Evolutionary conservation across 345 rosid species (phyloP), one percentile per base, ranked within the genome.

Genomic region (Isatis tinctoria): DNA sequence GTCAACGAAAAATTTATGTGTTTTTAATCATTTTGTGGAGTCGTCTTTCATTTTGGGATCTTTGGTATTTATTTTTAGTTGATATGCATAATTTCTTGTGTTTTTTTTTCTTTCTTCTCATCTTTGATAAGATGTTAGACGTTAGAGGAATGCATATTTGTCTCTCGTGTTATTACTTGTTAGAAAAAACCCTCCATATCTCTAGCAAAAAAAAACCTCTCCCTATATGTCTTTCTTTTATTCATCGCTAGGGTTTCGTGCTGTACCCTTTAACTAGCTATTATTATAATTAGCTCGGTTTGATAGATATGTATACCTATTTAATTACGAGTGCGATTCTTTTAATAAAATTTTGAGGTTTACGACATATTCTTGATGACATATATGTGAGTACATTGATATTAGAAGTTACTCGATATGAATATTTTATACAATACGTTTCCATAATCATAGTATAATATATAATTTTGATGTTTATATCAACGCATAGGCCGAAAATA

Each of bases 191-290:
- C 3, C 30, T 27, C 24, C 24, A 22, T 22, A 22, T 22, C 24
- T 1, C 2, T 22, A 22, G 24, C 24, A 22, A 22, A 22, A 22
- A 22, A 22, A 22, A 22, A 22, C 11, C 12, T 70, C 52, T 49
- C 67, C 74, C 44, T 69, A 5, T 37, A 63, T 76, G 49, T 26
- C 32, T 76, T 76, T 69, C 35, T 56, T 56, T 57, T 32, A 76
- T 70, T 58, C 40, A 30, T 49, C 59, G 72, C 72, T 70, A 70
- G 73, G 76, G 76, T 43, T 71, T 72, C 60, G 59, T 40, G 77
- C 17, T 39, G 12, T 36, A 60, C 10, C 48, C 12, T 64, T 28
- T 57, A 14, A 6, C 10, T 51, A 48, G 18, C 1, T 54, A 49
- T 28, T 51, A 58, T 40, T 59, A 60, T 41, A 2, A 39, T 16